These are phyloP conservation scores for Hericium erinaceus DNA, from an alignment of 768 basidiomycete genomes.

Conservation along the genomic window DNA sequence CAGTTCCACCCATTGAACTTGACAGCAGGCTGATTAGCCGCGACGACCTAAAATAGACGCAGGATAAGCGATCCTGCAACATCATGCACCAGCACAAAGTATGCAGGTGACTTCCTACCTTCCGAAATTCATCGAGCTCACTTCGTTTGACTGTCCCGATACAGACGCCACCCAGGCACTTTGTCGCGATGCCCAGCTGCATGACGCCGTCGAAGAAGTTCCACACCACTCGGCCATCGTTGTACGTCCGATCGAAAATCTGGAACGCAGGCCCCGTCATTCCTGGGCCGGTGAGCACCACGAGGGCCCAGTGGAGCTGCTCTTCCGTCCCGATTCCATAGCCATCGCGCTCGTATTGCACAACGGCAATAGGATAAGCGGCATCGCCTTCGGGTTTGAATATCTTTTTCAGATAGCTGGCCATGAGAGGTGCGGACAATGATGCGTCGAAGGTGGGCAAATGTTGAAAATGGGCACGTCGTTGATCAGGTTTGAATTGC, in stretches of 20 bases:
- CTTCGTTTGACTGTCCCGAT: not conserved
- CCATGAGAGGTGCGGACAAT: no score
- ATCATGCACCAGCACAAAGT: not conserved
- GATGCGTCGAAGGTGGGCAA: no score
- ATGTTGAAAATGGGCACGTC: no score
- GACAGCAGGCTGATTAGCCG: not conserved
- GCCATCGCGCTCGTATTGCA: constrained; percentile 13
- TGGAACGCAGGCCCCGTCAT: constrained; percentile 13
- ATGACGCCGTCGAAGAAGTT: not conserved
- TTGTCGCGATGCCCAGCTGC: not conserved
- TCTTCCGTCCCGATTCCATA: constrained; percentile 10
- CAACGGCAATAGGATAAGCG: constrained; percentile 14
- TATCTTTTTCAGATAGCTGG: no score
- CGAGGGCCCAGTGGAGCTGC: constrained; percentile 15
- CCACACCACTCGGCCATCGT: not conserved
- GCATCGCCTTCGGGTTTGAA: not conserved
- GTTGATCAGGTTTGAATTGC: no score
- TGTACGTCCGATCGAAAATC: constrained; percentile 6
- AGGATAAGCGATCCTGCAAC: not conserved
- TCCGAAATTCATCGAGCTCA: not conserved
- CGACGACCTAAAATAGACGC: not conserved
- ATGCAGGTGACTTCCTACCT: not conserved
- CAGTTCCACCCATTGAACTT: constrained; percentile 3
- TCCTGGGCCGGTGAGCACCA: constrained; percentile 10
- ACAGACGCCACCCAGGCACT: constrained; percentile 6